Conservation (phyloP, 306 rosid genomes). For the Sophora flavescens region DNA sequence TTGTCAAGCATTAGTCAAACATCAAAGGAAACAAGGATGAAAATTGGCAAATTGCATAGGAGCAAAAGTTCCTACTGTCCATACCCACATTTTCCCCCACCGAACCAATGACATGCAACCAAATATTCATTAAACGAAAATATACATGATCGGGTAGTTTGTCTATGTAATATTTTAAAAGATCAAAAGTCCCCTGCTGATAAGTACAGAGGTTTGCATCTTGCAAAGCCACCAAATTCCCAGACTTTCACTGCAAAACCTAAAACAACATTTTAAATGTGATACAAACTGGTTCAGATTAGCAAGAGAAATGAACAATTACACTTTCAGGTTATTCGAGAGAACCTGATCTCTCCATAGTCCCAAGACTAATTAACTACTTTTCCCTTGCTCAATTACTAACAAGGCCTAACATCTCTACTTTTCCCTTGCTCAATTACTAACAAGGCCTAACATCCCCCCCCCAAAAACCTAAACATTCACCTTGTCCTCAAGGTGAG, state of each 20-base stretch:
- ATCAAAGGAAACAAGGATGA: slow-evolving; percentile 27
- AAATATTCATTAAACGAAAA: slow-evolving; percentile 1
- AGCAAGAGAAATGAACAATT: too few species aligned
- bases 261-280: neutral
- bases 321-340: too few species aligned
- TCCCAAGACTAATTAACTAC: too few species aligned
- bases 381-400: too few species aligned
- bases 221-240: slow-evolving; percentile 29
- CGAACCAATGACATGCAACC: neutral
- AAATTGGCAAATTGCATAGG: neutral
- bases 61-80: neutral
- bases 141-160: neutral
- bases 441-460: too few species aligned
- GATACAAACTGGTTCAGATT: too few species aligned
- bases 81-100: neutral
- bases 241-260: neutral
- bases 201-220: neutral
- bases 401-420: too few species aligned
- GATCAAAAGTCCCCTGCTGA: slow-evolving; percentile 11
- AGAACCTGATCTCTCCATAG: too few species aligned
- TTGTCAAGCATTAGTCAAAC: slow-evolving; percentile 23
- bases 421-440: too few species aligned
- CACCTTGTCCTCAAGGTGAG: too few species aligned
- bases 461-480: too few species aligned
- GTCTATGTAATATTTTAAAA: neutral